A percentile compares a stretch with the other conserved stretches of the same genome.
Conservation (phyloP, 192 early-diverging fungal species). For the Diversispora eburnea region DNA sequence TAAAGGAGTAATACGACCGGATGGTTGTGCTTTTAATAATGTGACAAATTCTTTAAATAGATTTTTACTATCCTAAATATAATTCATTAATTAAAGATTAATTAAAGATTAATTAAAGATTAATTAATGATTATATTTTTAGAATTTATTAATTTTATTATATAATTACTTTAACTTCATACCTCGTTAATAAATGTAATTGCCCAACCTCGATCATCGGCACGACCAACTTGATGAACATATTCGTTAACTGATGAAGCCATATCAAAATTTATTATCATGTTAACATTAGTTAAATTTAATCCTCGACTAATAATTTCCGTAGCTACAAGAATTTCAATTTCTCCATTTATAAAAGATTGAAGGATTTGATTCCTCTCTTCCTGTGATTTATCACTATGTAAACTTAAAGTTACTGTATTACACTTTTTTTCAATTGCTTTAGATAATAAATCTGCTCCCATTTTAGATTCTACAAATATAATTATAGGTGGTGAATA, state of each 20-base stretch:
- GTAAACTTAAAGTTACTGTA: constrained; percentile 43
- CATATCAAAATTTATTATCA: constrained; percentile 60
- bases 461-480: constrained; percentile 53
- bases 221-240: constrained; percentile 54
- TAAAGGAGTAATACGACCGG: constrained; percentile 47
- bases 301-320: constrained; percentile 53
- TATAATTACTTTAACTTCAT: constrained; percentile 3
- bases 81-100: background rate
- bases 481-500: constrained; percentile 49
- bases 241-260: constrained; percentile 54
- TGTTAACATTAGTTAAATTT: constrained; percentile 43
- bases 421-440: constrained; percentile 43
- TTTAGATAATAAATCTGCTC: constrained; percentile 48
- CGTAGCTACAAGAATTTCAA: constrained; percentile 48
- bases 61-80: constrained; percentile 39
- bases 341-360: constrained; percentile 30
- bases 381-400: constrained; percentile 47
- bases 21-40: constrained; percentile 39
- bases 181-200: constrained; percentile 58
- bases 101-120: background rate
- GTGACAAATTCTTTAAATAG: constrained; percentile 45
- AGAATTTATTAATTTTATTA: background rate
- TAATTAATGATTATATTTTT: background rate
- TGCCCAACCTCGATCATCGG: constrained; percentile 46
- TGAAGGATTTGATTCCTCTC: constrained; percentile 40